Conservation (phyloP, 1,139 yeast genomes). For the Blastobotrys indianensis region DNA sequence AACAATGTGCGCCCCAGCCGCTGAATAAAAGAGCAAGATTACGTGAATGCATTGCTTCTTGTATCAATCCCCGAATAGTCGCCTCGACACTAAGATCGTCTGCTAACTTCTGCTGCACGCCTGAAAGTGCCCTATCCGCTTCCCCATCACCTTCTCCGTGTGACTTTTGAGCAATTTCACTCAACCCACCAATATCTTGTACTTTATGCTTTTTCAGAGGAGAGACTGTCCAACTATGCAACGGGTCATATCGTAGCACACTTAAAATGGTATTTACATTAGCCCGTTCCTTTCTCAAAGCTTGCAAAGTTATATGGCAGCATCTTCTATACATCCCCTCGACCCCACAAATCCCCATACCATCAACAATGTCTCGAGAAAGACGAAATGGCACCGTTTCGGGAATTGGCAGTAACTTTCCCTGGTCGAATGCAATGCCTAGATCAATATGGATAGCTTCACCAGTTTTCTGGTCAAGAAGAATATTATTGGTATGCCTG, state of each 20-base stretch:
- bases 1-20: constrained; percentile 36
- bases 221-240: constrained; percentile 83
- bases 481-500: constrained; percentile 84
- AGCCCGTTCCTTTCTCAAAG: constrained; percentile 58
- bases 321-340: constrained; percentile 68
- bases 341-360: constrained; percentile 78
- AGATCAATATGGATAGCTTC: constrained; percentile 94
- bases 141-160: constrained; percentile 43
- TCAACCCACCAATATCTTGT: constrained; percentile 32
- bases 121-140: constrained; percentile 70
- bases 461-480: constrained; percentile 72
- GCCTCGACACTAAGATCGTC: constrained; percentile 77
- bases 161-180: constrained; percentile 5
- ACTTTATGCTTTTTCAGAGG: constrained; percentile 50
- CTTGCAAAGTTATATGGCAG: constrained; percentile 68
- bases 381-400: constrained; percentile 91
- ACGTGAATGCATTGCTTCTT: constrained; percentile 61
- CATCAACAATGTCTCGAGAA: constrained; percentile 88
- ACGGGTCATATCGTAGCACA: constrained; percentile 86
- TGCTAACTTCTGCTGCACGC: constrained; percentile 69
- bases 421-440: constrained; percentile 91
- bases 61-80: constrained; percentile 70
- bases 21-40: constrained; percentile 71
- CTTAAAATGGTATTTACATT: constrained; percentile 78
- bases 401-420: constrained; percentile 75